phyloP scores from a whole-genome alignment of 371 early-diverging fungal species.

The Syncephalastrum contaminatum region DNA sequence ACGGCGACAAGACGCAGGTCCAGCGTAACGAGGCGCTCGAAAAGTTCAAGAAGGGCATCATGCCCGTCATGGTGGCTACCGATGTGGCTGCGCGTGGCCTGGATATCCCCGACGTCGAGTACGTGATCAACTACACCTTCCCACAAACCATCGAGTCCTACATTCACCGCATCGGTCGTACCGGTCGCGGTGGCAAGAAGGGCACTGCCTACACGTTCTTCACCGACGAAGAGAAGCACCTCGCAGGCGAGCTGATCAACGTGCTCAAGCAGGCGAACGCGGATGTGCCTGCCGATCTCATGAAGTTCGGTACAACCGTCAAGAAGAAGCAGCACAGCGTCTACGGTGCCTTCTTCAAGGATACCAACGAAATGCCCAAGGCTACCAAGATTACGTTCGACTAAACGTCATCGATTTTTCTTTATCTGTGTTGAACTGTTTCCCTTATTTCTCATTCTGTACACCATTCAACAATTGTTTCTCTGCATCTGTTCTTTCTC shows the following conservation, averaged over 20 bases:
- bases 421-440: constrained; percentile 5
- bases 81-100: constrained; percentile 96
- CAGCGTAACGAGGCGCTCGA: constrained; percentile 70
- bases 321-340: constrained; percentile 95
- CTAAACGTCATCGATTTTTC: constrained; percentile 15
- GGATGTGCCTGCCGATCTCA: constrained; percentile 81
- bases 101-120: constrained; percentile 96
- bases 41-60: constrained; percentile 70
- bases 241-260: constrained; percentile 87
- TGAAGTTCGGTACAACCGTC: constrained; percentile 93
- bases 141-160: constrained; percentile 95
- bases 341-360: constrained; percentile 96
- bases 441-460: constrained; percentile 7
- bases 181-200: constrained; percentile 92
- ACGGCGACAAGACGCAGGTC: constrained; percentile 80
- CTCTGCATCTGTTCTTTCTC: no score
- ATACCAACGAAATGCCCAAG: constrained; percentile 80
- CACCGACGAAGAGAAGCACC: constrained; percentile 90
- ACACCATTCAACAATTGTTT: no score
- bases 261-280: constrained; percentile 89
- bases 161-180: constrained; percentile 95
- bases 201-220: constrained; percentile 96
- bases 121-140: constrained; percentile 98
- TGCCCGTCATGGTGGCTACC: constrained; percentile 86
- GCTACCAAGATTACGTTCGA: constrained; percentile 90